Percentiles rank a stretch among this genome's conserved stretches.
phyloP scores from a whole-genome alignment of 306 rosid genomes.

The Styphnolobium japonicum region DNA sequence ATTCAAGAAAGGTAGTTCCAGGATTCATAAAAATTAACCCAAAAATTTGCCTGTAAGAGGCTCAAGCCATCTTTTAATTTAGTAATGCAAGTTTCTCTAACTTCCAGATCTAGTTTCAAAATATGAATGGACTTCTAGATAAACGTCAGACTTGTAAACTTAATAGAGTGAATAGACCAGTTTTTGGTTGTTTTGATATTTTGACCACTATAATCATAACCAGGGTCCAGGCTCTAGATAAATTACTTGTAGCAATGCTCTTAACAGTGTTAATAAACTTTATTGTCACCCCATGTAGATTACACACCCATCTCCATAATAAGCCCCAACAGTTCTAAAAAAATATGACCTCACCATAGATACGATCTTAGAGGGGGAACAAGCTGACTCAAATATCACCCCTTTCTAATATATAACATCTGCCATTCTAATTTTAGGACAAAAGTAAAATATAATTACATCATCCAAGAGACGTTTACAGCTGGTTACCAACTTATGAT shows the following conservation, averaged over 20 bases:
- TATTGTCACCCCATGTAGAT: not conserved
- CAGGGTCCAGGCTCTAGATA: not conserved
- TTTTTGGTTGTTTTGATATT: not conserved
- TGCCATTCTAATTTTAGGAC: not conserved
- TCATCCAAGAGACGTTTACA: not conserved
- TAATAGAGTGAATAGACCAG: not conserved
- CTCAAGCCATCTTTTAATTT: not conserved
- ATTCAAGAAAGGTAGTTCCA: not conserved
- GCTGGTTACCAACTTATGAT: too few relatives aligned
- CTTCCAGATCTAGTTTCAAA: not conserved
- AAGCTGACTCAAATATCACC: not conserved
- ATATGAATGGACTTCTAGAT: not conserved
- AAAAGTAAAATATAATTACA: not conserved
- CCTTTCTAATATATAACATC: not conserved
- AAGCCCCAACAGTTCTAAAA: not conserved
- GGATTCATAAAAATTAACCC: not conserved
- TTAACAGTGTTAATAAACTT: not conserved
- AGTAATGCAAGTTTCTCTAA: not conserved
- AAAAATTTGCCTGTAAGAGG: not conserved
- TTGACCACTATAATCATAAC: not conserved
- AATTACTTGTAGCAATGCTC: not conserved
- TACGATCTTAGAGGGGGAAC: not conserved
- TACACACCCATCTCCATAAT: not conserved
- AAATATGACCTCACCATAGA: not conserved
- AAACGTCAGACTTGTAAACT: not conserved